Evolutionary conservation across 305 asterid species (phyloP).

Genomic region (Euphrasia arctica): DNA sequence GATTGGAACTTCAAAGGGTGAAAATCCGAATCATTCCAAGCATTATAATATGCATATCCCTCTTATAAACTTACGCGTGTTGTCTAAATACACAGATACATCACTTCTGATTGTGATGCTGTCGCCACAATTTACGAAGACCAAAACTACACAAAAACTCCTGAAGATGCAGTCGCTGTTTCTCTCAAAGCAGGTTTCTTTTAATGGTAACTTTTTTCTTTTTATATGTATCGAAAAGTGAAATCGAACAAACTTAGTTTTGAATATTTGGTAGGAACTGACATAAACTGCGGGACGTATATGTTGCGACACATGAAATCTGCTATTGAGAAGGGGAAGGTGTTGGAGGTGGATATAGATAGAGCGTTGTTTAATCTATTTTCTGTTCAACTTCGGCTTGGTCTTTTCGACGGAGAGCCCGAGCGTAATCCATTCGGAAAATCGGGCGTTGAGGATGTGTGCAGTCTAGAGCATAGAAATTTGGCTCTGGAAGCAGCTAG

Average conservation of each 20-base stretch:
- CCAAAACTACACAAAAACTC: slow-evolving; percentile 61
- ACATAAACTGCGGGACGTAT: slow-evolving; percentile 84
- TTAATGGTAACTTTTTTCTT: neutral
- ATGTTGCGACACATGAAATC: slow-evolving; percentile 74
- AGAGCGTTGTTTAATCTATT: slow-evolving; percentile 69
- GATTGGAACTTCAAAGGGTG: slow-evolving; percentile 93
- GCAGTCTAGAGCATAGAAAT: slow-evolving; percentile 52
- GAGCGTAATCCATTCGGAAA: slow-evolving; percentile 36
- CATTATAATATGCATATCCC: slow-evolving; percentile 11
- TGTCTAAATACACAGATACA: slow-evolving; percentile 52
- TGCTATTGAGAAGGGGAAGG: slow-evolving; percentile 65
- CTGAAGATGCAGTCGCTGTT: slow-evolving; percentile 83
- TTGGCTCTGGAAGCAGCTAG: slow-evolving; percentile 81
- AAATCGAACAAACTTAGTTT: neutral
- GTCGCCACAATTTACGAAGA: slow-evolving; percentile 77
- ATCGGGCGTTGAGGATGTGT: slow-evolving; percentile 58
- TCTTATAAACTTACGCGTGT: slow-evolving; percentile 24
- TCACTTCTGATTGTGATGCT: slow-evolving; percentile 94
- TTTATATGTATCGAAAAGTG: neutral
- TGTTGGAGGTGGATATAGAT: slow-evolving; percentile 69
- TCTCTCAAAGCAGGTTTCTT: slow-evolving; percentile 82
- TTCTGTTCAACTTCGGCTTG: slow-evolving; percentile 77
- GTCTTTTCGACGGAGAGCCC: slow-evolving; percentile 69
- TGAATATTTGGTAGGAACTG: slow-evolving; percentile 56
- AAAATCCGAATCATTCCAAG: slow-evolving; percentile 17